Evolutionary conservation across 2,329 filamentous ascomycete species (phyloP).

Genomic region (Cercospora canescens): DNA sequence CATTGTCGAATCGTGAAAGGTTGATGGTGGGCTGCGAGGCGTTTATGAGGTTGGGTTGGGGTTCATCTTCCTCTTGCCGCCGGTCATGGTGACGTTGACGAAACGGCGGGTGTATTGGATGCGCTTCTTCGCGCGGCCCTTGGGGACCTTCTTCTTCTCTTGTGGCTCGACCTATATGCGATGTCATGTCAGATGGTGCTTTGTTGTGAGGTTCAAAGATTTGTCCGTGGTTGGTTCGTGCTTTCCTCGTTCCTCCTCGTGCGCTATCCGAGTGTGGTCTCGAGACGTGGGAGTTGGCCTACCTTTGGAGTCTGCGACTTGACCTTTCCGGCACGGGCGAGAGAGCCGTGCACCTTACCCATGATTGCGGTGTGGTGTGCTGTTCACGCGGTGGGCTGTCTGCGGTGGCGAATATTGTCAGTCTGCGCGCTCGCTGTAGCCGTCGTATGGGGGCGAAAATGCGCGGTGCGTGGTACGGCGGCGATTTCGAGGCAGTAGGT

Average conservation of each 20-base stretch:
- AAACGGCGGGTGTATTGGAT: conserved; percentile 96
- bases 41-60: conserved; percentile 73
- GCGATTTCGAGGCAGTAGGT: conserved; percentile 5
- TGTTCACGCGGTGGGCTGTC: conserved; percentile 21
- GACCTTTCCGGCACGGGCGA: conserved; percentile 96
- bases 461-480: neutral
- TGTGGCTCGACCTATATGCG: conserved; percentile 71
- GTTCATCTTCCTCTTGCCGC: conserved; percentile 99
- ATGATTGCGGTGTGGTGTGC: conserved; percentile 59
- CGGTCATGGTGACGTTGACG: conserved; percentile 96
- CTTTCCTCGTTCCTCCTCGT: neutral
- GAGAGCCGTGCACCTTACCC: conserved; percentile 93
- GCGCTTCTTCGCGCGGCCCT: conserved; percentile 97
- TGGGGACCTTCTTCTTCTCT: conserved; percentile 96
- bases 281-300: conserved; percentile 42
- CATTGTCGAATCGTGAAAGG: conserved; percentile 1
- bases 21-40: neutral
- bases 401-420: conserved; percentile 26
- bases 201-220: neutral
- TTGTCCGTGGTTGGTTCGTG: neutral
- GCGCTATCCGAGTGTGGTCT: neutral
- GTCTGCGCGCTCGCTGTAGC: conserved; percentile 7
- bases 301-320: conserved; percentile 95
- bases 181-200: conserved; percentile 3
- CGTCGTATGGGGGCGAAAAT: neutral